Evolutionary conservation across 2,329 filamentous ascomycete genomes (phyloP).

Genomic region (Penicillium rolfsii): DNA sequence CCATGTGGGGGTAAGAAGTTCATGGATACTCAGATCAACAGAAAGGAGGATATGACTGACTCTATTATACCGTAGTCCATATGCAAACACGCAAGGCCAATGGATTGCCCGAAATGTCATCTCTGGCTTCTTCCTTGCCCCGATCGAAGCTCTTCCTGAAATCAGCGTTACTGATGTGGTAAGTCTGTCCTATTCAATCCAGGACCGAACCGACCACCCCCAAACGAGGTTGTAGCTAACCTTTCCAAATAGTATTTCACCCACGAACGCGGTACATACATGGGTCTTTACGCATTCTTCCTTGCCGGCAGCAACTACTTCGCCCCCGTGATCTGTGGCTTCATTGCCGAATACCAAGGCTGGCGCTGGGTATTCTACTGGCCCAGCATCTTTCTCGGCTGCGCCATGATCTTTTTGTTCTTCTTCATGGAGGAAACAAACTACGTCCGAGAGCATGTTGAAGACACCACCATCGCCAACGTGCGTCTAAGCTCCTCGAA

Average conservation of each 20-base stretch:
- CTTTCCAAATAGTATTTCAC: conserved; percentile 43
- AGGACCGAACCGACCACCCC: no score
- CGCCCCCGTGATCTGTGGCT: conserved; percentile 52
- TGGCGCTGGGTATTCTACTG: conserved; percentile 57
- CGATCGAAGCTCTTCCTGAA: conserved; percentile 48
- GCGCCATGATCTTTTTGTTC: conserved; percentile 54
- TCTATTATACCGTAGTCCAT: conserved; percentile 29
- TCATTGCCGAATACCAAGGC: conserved; percentile 51
- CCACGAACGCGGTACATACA: conserved; percentile 47
- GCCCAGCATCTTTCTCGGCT: conserved; percentile 55
- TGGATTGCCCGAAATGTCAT: conserved; percentile 46
- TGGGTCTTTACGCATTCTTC: conserved; percentile 46
- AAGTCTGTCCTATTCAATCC: conserved; percentile 16
- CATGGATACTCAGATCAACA: background rate
- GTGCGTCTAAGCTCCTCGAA: conserved; percentile 9
- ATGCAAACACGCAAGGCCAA: conserved; percentile 39
- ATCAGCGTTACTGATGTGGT: conserved; percentile 48
- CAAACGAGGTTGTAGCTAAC: background rate
- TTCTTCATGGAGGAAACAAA: conserved; percentile 62
- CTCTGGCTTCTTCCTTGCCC: conserved; percentile 45
- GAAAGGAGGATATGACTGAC: background rate
- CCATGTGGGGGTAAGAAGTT: conserved; percentile 38
- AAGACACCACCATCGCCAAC: conserved; percentile 11
- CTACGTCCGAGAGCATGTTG: conserved; percentile 41
- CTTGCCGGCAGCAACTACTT: conserved; percentile 49